These are phyloP conservation scores for Phaeosphaeria sp. DNA, from an alignment of 2,329 filamentous ascomycete genomes.

Conservation along the genomic window DNA sequence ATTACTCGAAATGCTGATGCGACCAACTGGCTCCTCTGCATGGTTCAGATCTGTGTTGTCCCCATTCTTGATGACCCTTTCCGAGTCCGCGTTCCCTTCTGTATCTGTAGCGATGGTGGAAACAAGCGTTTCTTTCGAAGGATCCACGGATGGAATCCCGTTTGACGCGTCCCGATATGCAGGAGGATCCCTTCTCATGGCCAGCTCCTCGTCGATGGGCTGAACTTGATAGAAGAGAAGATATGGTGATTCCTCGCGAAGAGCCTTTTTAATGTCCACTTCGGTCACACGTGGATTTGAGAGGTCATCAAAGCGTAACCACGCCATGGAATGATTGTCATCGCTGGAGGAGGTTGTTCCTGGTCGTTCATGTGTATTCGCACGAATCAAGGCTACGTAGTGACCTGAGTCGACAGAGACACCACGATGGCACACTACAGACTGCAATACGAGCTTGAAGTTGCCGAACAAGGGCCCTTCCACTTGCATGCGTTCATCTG, in stretches of 20 bases:
- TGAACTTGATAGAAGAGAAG: constrained; percentile 94
- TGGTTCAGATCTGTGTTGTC: constrained; percentile 18
- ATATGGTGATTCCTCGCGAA: constrained; percentile 90
- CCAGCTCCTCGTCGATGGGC: constrained; percentile 76
- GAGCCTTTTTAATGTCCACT: constrained; percentile 77
- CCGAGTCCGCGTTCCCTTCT: constrained; percentile 31
- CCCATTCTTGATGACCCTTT: constrained; percentile 24
- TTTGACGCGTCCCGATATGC: constrained; percentile 47
- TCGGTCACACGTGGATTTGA: constrained; percentile 72
- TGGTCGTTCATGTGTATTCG: constrained; percentile 56
- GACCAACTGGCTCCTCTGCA: constrained; percentile 35
- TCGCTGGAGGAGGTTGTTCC: constrained; percentile 56
- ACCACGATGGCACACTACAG: constrained; percentile 90
- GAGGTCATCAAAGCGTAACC: constrained; percentile 95
- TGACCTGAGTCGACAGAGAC: constrained; percentile 86
- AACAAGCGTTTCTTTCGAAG: constrained; percentile 39
- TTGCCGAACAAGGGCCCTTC: constrained; percentile 77
- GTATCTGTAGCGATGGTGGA: constrained; percentile 24
- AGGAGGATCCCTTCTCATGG: constrained; percentile 47
- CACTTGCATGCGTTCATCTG: constrained; percentile 73
- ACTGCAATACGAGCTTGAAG: constrained; percentile 91
- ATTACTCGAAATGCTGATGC: constrained; percentile 46
- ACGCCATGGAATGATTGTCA: constrained; percentile 59
- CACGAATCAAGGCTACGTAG: constrained; percentile 85
- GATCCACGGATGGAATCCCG: constrained; percentile 23